Evolutionary conservation across 495 filamentous ascomycete genomes (phyloP).

Genomic region (Jackrogersella multiformis): DNA sequence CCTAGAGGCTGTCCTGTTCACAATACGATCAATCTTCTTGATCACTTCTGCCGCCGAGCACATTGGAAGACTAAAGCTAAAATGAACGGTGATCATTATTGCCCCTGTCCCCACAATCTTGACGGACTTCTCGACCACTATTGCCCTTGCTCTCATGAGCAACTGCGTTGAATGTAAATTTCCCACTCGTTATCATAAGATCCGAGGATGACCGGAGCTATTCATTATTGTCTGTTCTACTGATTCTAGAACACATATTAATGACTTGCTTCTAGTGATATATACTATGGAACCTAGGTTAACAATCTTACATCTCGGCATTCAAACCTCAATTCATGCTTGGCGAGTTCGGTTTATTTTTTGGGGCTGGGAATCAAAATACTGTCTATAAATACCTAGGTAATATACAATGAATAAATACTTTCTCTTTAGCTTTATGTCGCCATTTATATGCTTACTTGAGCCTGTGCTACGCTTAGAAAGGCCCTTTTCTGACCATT

Average conservation of each 20-base stretch:
- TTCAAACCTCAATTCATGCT: no score
- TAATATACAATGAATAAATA: no score
- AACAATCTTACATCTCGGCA: no score
- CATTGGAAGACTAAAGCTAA: slow-evolving; percentile 22
- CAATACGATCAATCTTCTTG: slow-evolving; percentile 4
- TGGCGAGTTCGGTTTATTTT: no score
- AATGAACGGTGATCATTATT: slow-evolving; percentile 23
- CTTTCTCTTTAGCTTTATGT: no score
- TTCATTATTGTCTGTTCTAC: slow-evolving; percentile 21
- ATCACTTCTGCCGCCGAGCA: slow-evolving; percentile 22
- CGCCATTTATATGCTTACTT: no score
- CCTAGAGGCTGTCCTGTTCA: slow-evolving; percentile 18
- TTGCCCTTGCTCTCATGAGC: slow-evolving; percentile 27
- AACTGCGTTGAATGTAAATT: not conserved
- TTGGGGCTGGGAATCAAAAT: no score
- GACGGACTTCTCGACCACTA: slow-evolving; percentile 23
- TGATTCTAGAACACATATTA: not conserved
- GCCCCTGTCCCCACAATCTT: slow-evolving; percentile 16
- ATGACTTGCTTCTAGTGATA: not conserved
- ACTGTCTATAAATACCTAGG: no score
- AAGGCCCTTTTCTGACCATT: no score
- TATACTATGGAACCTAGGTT: no score
- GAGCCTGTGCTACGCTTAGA: no score
- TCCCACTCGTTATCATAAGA: slow-evolving; percentile 8
- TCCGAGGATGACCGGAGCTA: not conserved